Evolutionary conservation across 176 grass and related monocot species (phyloP), one percentile per base, ranked within the genome.

Genomic region (Triticum dicoccoides): DNA sequence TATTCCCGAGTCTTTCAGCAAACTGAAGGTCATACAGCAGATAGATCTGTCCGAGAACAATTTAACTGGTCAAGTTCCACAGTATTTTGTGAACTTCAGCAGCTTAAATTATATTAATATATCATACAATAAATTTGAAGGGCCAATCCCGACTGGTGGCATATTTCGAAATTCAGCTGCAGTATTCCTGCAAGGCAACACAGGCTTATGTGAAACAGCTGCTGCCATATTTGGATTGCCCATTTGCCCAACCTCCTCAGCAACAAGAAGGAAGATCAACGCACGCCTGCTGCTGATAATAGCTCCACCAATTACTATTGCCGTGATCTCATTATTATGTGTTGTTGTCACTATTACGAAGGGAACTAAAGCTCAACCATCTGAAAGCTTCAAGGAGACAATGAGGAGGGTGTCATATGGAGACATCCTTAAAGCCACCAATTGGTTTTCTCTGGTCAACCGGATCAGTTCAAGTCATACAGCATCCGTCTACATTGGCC

Each of bases 401-500:
- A 79, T 88, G 54, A 88, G 54, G 75, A 88, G 33, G 54, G 87
- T 88, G 0, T 88, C 87, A 4, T 88, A 79, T 12, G 9, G 65
- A 0, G 54, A 88, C 39, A 65, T 84, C 38, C 54, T 84, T 39
- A 88, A 84, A 79, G 81, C 87, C 30, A 88, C 87, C 1, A 88
- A 38, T 39, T 88, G 87, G 75, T 65, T 89, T 35, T 89, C 87
- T 14, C 41, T 2, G 0, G 66, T 80, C 15, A 79, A 65, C 3
- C 29, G 18, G n/a, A 65, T 89, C 21, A 84, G 11, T 41, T 73
- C 81, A 2, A 80, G 56, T 73, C 65, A 11, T 0, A 84, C 81
- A 23, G 56, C 54, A 18, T 84, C 87, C 4, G 66, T 89, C 2
- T 89, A 89, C 17, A 73, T 89, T 65, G 81, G 87, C 2, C 52